phyloP scores from a whole-genome alignment of 371 early-diverging fungal genomes.

The Mucor saturninus region DNA sequence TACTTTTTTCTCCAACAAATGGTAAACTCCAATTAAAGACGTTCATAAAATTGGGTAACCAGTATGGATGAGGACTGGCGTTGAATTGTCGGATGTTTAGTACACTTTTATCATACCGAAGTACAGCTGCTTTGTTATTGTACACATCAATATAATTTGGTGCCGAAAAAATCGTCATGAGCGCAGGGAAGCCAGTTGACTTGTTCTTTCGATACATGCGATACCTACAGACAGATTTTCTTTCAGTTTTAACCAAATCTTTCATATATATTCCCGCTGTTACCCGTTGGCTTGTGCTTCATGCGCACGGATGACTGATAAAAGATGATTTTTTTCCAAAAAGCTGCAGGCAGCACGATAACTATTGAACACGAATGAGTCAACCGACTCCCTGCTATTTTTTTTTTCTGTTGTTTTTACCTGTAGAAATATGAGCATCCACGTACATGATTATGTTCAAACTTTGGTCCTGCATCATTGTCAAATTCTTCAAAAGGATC shows the following conservation, averaged over 20 bases:
- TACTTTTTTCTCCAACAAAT: slow-evolving; percentile 98
- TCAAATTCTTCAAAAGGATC: slow-evolving; percentile 97
- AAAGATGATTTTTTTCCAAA: slow-evolving; percentile 90
- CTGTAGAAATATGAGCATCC: slow-evolving; percentile 95
- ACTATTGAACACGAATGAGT: slow-evolving; percentile 38
- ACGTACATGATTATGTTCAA: slow-evolving; percentile 91
- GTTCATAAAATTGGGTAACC: slow-evolving; percentile 97
- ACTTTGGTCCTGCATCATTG: slow-evolving; percentile 79
- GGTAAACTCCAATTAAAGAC: slow-evolving; percentile 98
- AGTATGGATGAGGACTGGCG: slow-evolving; percentile 94
- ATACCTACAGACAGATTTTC: slow-evolving; percentile 35
- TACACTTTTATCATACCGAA: slow-evolving; percentile 95
- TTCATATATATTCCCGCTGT: neutral
- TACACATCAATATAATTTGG: slow-evolving; percentile 98
- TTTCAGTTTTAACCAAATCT: neutral
- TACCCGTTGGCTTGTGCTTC: slow-evolving; percentile 97
- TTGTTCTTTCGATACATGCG: slow-evolving; percentile 95
- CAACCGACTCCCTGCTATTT: neutral
- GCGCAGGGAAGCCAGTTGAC: slow-evolving; percentile 91
- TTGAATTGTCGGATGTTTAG: slow-evolving; percentile 95
- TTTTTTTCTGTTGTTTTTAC: slow-evolving; percentile 35
- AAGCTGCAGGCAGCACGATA: slow-evolving; percentile 92
- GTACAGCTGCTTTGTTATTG: slow-evolving; percentile 97
- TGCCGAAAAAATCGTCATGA: slow-evolving; percentile 97
- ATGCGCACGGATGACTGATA: slow-evolving; percentile 96